Evolutionary conservation across 2,329 filamentous ascomycete genomes (phyloP).

Genomic region (Harringtonia aguacate): DNA sequence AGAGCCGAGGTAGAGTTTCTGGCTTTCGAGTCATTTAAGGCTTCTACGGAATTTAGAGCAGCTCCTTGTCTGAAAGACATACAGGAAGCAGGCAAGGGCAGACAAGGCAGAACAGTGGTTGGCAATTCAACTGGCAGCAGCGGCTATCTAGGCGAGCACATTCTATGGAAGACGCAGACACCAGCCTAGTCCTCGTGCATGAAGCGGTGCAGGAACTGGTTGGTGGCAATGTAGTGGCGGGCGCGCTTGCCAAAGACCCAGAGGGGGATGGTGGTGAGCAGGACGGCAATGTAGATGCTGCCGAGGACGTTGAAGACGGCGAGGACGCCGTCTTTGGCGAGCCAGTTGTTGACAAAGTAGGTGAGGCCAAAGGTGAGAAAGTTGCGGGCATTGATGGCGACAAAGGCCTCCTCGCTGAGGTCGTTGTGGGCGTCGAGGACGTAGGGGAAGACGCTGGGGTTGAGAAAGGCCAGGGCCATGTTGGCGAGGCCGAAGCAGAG

Average conservation of each 20-base stretch:
- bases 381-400: constrained; percentile 38
- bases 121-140: no score
- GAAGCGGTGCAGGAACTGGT: constrained; percentile 20
- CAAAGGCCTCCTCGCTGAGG: constrained; percentile 34
- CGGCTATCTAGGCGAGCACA: no score
- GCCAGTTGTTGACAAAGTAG: constrained; percentile 30
- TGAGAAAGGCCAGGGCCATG: constrained; percentile 33
- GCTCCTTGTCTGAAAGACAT: no score
- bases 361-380: constrained; percentile 35
- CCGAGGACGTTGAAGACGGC: constrained; percentile 27
- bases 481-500: constrained; percentile 37
- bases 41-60: no score
- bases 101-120: no score
- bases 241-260: constrained; percentile 38
- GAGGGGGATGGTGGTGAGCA: constrained; percentile 33
- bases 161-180: no score
- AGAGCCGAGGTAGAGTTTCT: no score
- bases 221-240: constrained; percentile 30
- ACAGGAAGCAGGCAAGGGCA: no score
- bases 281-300: constrained; percentile 30
- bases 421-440: constrained; percentile 36
- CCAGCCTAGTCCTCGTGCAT: constrained; percentile 16
- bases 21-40: no score
- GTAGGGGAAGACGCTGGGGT: constrained; percentile 38
- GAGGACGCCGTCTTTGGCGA: constrained; percentile 22